A percentile compares a stretch with the other conserved stretches of the same genome.
Evolutionary conservation across 441 rosid genomes (phyloP).

Genomic region (Arabidopsis hybrid): DNA sequence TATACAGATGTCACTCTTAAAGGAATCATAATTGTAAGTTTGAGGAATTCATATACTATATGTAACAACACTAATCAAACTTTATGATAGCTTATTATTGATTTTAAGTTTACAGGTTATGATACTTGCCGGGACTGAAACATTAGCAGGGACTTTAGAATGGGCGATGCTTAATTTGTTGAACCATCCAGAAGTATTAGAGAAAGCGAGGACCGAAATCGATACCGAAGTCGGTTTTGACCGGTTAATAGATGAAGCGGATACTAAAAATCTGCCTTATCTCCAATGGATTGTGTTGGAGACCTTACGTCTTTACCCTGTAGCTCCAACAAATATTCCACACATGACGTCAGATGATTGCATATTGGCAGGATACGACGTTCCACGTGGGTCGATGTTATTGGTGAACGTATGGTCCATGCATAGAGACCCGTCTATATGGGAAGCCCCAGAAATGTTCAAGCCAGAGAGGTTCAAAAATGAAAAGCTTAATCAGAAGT

Average conservation of each 20-base stretch:
- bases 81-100: no score
- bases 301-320: conserved; percentile 60
- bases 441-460: conserved; percentile 47
- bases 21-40: no score
- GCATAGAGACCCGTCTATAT: conserved; percentile 60
- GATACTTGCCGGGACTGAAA: no score
- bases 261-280: conserved; percentile 48
- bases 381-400: conserved; percentile 53
- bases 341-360: conserved; percentile 61
- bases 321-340: conserved; percentile 55
- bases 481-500: conserved; percentile 35
- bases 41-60: no score
- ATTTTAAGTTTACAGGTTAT: no score
- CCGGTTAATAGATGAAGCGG: conserved; percentile 43
- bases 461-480: conserved; percentile 44
- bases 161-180: conserved; percentile 53
- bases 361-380: conserved; percentile 47
- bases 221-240: no score
- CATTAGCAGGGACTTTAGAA: conserved; percentile 46
- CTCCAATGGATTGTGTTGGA: conserved; percentile 58
- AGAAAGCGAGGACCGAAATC: no score
- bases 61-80: no score
- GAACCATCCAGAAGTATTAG: no score
- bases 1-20: no score
- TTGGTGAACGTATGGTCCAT: conserved; percentile 42